phyloP scores from a whole-genome alignment of 1,284 basidiomycete genomes.

The Apiotrichum gamsii region DNA sequence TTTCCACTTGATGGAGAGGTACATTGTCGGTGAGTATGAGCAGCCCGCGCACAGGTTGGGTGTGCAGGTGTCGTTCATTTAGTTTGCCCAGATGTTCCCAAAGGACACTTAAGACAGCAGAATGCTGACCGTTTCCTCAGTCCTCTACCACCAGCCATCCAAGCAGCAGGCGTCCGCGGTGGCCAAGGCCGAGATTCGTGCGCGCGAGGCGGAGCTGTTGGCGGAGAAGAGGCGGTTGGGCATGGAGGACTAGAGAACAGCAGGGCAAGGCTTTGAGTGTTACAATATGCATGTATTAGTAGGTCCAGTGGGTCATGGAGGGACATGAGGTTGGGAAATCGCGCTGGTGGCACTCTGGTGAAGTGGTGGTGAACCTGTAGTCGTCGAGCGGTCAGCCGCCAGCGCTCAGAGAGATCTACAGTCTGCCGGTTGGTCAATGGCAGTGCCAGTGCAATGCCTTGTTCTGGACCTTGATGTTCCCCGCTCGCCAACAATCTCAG shows the following conservation, averaged over 20 bases:
- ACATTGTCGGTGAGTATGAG: conserved; percentile 65
- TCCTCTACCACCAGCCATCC: conserved; percentile 94
- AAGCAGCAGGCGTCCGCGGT: conserved; percentile 80
- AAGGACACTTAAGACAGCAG: neutral
- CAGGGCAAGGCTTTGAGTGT: too few relatives aligned
- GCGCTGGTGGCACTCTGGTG: too few relatives aligned
- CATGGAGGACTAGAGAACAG: conserved; percentile 28
- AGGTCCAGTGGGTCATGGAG: too few relatives aligned
- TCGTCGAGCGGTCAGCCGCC: too few relatives aligned
- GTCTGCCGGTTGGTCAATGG: too few relatives aligned
- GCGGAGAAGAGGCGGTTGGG: conserved; percentile 70
- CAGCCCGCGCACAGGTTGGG: neutral
- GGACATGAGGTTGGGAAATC: too few relatives aligned
- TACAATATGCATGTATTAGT: conserved; percentile 9
- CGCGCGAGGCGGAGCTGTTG: conserved; percentile 82
- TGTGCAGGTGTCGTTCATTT: neutral
- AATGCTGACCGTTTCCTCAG: conserved; percentile 51
- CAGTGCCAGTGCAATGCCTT: too few relatives aligned
- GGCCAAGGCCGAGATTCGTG: conserved; percentile 85
- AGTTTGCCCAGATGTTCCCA: neutral
- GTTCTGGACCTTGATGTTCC: too few relatives aligned
- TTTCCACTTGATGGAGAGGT: conserved; percentile 95
- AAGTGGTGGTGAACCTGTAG: too few relatives aligned
- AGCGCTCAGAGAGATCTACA: too few relatives aligned
- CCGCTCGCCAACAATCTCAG: too few relatives aligned